phyloP scores from a whole-genome alignment of 257 asterid genomes.

The Misopates orontium region DNA sequence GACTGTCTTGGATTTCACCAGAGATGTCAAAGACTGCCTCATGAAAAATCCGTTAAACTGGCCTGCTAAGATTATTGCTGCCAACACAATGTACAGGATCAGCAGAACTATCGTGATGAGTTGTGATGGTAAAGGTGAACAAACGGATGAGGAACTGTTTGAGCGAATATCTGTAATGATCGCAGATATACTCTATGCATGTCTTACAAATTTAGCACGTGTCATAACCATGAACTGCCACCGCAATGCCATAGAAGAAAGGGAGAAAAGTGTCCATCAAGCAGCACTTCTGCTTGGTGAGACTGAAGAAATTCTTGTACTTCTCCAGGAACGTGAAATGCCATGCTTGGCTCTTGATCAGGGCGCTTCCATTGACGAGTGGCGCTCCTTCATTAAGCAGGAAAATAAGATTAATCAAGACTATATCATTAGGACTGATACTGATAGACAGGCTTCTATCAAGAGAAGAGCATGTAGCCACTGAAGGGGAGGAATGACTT shows the following conservation, averaged over 20 bases:
- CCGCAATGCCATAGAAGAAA: constrained; percentile 37
- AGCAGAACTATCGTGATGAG: constrained; percentile 29
- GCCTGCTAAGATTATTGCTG: constrained; percentile 17
- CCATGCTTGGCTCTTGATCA: constrained; percentile 24
- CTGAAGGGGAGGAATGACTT: constrained; percentile 3
- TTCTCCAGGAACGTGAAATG: constrained; percentile 36
- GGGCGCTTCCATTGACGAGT: constrained; percentile 35
- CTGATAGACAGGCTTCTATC: constrained; percentile 2
- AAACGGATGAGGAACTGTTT: constrained; percentile 34
- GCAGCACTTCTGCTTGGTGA: constrained; percentile 43
- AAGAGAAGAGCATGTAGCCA: constrained; percentile 11
- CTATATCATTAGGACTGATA: constrained; percentile 7
- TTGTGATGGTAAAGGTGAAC: constrained; percentile 7
- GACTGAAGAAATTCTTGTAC: constrained; percentile 41
- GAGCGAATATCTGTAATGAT: constrained; percentile 31
- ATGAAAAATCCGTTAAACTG: constrained; percentile 23
- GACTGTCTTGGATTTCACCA: constrained; percentile 3
- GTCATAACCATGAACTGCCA: constrained; percentile 43
- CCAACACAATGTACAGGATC: constrained; percentile 39
- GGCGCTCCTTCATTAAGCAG: constrained; percentile 34
- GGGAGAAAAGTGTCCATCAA: constrained; percentile 40
- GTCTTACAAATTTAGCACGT: constrained; percentile 35
- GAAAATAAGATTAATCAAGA: constrained; percentile 15
- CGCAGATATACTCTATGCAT: constrained; percentile 42
- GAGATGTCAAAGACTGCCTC: neutral